phyloP scores from a whole-genome alignment of 371 early-diverging fungal species.

The Syncephalis plumigaleata region DNA sequence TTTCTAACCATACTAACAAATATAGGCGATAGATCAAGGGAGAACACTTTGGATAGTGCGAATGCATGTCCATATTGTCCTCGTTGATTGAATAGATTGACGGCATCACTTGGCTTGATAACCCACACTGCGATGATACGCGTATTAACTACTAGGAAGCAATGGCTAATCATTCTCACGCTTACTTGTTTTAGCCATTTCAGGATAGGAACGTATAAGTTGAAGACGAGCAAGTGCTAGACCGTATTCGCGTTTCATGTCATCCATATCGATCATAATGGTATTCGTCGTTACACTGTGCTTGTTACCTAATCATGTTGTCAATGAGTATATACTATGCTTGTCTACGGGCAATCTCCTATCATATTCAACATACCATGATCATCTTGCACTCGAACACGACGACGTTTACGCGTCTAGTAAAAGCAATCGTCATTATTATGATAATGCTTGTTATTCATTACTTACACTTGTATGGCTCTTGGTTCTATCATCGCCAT shows the following conservation, averaged over 20 bases:
- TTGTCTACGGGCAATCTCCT: too few relatives aligned
- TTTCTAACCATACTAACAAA: neutral
- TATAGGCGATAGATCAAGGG: neutral
- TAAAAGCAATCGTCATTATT: too few relatives aligned
- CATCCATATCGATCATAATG: neutral
- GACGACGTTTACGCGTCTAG: neutral
- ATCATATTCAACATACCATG: too few relatives aligned
- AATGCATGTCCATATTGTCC: neutral
- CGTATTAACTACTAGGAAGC: too few relatives aligned
- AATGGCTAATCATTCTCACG: neutral
- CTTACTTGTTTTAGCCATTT: neutral
- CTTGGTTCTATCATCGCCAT: too few relatives aligned
- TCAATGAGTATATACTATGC: too few relatives aligned
- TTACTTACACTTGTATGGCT: too few relatives aligned
- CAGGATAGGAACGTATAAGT: neutral
- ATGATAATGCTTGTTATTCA: too few relatives aligned
- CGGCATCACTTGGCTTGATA: neutral
- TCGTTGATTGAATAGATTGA: neutral
- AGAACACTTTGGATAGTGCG: neutral
- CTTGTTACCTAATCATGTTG: too few relatives aligned
- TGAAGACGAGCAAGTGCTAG: neutral
- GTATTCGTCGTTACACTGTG: neutral
- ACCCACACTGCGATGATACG: too few relatives aligned
- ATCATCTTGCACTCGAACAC: too few relatives aligned
- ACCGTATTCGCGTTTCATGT: neutral